phyloP scores from a whole-genome alignment of 2,329 filamentous ascomycete genomes.

The Claviceps citrina region DNA sequence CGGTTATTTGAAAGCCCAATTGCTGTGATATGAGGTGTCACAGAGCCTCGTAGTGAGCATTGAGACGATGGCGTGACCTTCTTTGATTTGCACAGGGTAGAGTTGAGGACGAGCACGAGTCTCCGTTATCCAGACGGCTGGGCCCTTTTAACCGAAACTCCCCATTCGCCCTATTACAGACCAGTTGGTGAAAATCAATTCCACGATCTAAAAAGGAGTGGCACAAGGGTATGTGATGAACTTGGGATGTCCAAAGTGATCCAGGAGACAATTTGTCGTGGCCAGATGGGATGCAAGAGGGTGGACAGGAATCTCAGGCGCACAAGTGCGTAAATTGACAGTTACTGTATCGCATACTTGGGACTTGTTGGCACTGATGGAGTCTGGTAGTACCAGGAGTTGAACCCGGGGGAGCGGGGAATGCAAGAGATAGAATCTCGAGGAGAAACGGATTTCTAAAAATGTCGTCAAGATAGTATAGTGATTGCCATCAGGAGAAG shows the following conservation, averaged over 20 bases:
- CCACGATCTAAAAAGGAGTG: background rate
- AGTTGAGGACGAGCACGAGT: background rate
- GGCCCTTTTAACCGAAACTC: background rate
- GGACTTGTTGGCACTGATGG: background rate
- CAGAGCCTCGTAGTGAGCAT: slow-evolving; percentile 6
- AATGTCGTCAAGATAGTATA: background rate
- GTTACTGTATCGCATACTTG: background rate
- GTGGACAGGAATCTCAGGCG: background rate
- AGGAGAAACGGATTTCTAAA: background rate
- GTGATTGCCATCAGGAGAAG: too few relatives aligned
- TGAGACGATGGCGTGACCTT: background rate
- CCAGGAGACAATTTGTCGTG: background rate
- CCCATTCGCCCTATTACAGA: background rate
- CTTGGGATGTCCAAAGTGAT: background rate
- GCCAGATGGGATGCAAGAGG: background rate
- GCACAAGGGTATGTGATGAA: background rate
- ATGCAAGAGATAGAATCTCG: background rate
- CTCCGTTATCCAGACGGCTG: background rate
- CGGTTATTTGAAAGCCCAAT: slow-evolving; percentile 40
- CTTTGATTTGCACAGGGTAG: background rate
- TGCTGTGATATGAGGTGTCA: slow-evolving; percentile 30
- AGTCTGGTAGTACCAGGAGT: background rate
- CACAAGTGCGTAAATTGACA: background rate
- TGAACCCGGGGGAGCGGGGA: background rate
- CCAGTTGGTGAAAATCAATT: background rate